Evolutionary conservation across 331 rosid species (phyloP).

Genomic region (Arachis monticola): DNA sequence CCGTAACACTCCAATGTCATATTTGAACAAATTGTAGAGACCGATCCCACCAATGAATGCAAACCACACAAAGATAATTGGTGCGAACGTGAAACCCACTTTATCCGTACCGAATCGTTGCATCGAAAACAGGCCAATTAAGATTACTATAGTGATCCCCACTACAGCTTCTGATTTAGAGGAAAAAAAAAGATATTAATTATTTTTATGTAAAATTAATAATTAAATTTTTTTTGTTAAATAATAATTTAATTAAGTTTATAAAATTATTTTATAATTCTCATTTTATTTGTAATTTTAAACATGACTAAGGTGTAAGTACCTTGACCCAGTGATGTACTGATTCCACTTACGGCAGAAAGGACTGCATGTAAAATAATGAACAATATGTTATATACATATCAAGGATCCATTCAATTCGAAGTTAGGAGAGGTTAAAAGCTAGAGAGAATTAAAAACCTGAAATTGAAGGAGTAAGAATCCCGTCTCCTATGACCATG

Average conservation of each 20-base stretch:
- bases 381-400: constrained; percentile 1
- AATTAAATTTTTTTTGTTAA: too few relatives aligned
- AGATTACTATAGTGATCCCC: constrained; percentile 63
- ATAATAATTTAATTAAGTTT: too few relatives aligned
- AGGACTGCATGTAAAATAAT: constrained; percentile 53
- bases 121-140: constrained; percentile 51
- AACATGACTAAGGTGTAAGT: neutral
- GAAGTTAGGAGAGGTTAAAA: too few relatives aligned
- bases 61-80: constrained; percentile 70
- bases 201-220: too few relatives aligned
- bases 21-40: constrained; percentile 66
- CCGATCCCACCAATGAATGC: constrained; percentile 70
- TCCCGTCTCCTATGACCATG: constrained; percentile 89
- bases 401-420: too few relatives aligned
- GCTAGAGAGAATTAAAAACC: too few relatives aligned
- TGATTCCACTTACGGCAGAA: constrained; percentile 83
- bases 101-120: constrained; percentile 86
- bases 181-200: neutral
- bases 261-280: too few relatives aligned
- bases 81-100: constrained; percentile 80
- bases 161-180: constrained; percentile 57
- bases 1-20: constrained; percentile 64
- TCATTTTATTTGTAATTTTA: too few relatives aligned
- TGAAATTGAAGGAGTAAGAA: constrained; percentile 71
- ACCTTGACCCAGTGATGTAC: constrained; percentile 63